Percentiles rank a stretch among this genome's conserved stretches.
These are phyloP conservation scores for Nannochloropsis salina DNA, from an alignment of 108 stramenopile genomes.

Conservation along the genomic window DNA sequence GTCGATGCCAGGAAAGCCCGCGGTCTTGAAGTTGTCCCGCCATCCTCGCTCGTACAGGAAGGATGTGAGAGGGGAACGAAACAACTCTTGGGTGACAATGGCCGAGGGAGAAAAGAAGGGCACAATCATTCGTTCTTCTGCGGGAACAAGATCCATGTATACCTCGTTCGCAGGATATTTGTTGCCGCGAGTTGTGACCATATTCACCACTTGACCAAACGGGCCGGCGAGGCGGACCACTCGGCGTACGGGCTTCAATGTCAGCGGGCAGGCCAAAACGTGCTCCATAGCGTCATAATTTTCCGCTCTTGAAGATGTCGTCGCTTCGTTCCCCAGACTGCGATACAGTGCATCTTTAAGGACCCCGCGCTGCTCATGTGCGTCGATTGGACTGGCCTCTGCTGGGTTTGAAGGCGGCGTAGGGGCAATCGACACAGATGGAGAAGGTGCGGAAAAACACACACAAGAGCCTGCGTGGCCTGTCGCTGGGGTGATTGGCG, in stretches of 20 bases:
- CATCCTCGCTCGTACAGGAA: slow-evolving; percentile 90
- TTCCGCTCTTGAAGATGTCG: not conserved
- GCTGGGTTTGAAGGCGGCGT: not conserved
- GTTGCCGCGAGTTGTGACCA: not conserved
- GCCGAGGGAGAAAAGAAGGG: not conserved
- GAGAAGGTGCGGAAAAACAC: not conserved
- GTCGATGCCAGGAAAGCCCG: slow-evolving; percentile 87
- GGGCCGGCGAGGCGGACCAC: not conserved
- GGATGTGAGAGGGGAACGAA: slow-evolving; percentile 74
- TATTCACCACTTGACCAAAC: not conserved
- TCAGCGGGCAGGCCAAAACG: slow-evolving; percentile 1
- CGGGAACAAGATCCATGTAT: not conserved
- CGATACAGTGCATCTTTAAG: not conserved
- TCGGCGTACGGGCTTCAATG: not conserved
- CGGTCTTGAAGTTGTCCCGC: slow-evolving; percentile 75
- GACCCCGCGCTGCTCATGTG: not conserved
- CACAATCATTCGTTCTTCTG: not conserved
- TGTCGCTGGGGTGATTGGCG: not conserved
- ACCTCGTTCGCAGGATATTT: slow-evolving; percentile 2
- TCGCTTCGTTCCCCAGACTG: not conserved
- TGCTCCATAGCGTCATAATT: not conserved
- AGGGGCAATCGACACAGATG: not conserved
- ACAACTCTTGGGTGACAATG: slow-evolving; percentile 58
- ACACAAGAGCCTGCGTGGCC: too few species aligned
- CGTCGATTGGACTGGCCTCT: not conserved